Conservation (phyloP, 2,329 filamentous ascomycete genomes). For the Talaromyces amestolkiae region DNA sequence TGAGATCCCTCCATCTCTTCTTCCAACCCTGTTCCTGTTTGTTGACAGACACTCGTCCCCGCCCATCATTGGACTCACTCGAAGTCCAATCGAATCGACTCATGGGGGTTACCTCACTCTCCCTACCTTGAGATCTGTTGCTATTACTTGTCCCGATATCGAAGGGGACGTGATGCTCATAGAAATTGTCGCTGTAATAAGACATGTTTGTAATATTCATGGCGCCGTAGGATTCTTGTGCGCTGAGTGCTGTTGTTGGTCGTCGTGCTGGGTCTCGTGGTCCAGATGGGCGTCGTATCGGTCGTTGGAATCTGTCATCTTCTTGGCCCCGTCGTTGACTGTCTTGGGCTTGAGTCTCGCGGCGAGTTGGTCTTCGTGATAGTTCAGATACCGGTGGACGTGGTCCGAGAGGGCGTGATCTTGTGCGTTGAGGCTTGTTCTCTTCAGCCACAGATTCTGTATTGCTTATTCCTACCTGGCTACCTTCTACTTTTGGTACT, state of each 20-base stretch:
- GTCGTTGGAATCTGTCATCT: neutral
- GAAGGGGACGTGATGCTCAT: neutral
- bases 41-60: neutral
- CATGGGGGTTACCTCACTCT: neutral
- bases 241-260: neutral
- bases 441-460: neutral
- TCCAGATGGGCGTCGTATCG: neutral
- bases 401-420: neutral
- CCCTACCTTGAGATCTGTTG: neutral
- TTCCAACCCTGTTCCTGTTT: neutral
- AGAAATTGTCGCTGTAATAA: neutral
- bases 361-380: neutral
- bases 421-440: neutral
- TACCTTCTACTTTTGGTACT: neutral
- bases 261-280: neutral
- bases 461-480: neutral
- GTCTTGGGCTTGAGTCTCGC: neutral
- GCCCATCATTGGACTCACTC: neutral
- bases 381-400: neutral
- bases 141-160: neutral
- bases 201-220: neutral
- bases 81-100: slow-evolving; percentile 1
- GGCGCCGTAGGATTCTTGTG: neutral
- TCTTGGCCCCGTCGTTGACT: neutral
- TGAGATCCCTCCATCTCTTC: neutral